phyloP scores from a whole-genome alignment of 495 filamentous ascomycete species.

The Collariella sp. region DNA sequence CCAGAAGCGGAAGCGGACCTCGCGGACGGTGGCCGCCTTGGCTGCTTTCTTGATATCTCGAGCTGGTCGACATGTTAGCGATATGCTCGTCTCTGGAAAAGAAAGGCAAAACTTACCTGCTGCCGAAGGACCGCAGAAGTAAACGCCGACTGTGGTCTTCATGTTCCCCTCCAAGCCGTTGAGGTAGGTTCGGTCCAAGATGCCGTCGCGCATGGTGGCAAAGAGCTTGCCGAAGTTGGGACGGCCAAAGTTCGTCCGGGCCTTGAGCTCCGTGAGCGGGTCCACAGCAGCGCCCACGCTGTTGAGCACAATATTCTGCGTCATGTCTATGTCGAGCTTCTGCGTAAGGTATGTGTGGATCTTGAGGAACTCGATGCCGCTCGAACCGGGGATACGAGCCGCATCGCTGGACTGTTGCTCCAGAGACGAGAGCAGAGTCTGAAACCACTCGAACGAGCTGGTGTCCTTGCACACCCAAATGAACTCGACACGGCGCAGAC shows the following conservation, averaged over 20 bases:
- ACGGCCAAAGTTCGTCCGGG: constrained; percentile 89
- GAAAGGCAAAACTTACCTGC: constrained; percentile 33
- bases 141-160: constrained; percentile 85
- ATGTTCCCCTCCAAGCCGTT: constrained; percentile 63
- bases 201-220: constrained; percentile 75
- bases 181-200: constrained; percentile 77
- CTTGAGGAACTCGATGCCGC: constrained; percentile 77
- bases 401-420: constrained; percentile 71
- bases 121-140: constrained; percentile 74
- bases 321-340: constrained; percentile 79
- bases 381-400: constrained; percentile 52
- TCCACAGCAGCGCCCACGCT: constrained; percentile 79
- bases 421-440: constrained; percentile 83
- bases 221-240: constrained; percentile 85
- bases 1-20: constrained; percentile 96
- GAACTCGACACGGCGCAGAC: constrained; percentile 92
- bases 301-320: constrained; percentile 95
- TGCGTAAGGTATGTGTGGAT: constrained; percentile 99
- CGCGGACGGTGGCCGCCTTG: constrained; percentile 55
- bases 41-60: constrained; percentile 79
- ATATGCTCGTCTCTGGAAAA: not conserved
- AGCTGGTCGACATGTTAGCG: constrained; percentile 47
- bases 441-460: constrained; percentile 97
- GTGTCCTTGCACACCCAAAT: constrained; percentile 99
- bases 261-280: constrained; percentile 82